Conservation (phyloP, 805 yeast species). For the Wickerhamiella azyma region DNA sequence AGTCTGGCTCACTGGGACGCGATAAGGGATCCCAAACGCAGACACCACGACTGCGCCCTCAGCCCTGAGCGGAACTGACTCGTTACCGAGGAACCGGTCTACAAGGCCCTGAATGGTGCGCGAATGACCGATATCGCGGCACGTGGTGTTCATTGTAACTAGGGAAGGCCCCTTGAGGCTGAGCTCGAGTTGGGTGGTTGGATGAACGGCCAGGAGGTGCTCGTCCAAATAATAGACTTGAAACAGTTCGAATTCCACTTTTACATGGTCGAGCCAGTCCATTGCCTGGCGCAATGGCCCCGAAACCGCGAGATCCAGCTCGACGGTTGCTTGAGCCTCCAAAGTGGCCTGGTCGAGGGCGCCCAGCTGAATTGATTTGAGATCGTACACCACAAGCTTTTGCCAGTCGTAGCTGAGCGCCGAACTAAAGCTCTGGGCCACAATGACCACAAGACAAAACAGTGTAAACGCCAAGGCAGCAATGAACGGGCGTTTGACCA, state of each 20-base stretch:
- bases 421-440: not conserved
- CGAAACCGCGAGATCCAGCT: not conserved
- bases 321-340: not conserved
- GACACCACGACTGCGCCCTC: constrained; percentile 8
- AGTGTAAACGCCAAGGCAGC: constrained; percentile 6
- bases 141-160: not conserved
- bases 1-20: constrained; percentile 6
- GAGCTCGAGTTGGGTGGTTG: not conserved
- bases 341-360: not conserved
- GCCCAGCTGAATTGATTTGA: not conserved
- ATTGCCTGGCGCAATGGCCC: not conserved
- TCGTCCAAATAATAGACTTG: not conserved
- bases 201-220: not conserved
- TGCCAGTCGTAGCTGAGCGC: constrained; percentile 1
- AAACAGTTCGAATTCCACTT: constrained; percentile 1
- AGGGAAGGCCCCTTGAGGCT: not conserved
- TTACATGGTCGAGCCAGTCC: not conserved
- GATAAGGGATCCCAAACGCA: constrained; percentile 14
- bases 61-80: constrained; percentile 8
- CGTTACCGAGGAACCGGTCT: not conserved
- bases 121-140: constrained; percentile 15
- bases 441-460: constrained; percentile 4
- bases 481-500: constrained; percentile 1
- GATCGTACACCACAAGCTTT: not conserved
- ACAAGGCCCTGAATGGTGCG: constrained; percentile 10